Conservation (phyloP, 306 rosid species). For the Luffa acutangula region DNA sequence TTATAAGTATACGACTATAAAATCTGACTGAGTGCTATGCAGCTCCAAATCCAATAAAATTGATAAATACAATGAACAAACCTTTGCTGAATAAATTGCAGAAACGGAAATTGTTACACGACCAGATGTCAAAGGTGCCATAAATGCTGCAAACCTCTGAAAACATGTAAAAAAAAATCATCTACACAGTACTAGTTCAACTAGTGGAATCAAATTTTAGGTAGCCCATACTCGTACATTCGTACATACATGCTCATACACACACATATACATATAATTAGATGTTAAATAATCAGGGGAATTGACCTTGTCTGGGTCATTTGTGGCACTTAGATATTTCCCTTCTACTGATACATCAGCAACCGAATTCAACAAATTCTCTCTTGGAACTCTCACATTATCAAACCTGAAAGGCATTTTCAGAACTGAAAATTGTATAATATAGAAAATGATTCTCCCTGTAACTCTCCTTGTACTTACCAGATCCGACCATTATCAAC, state of each 20-base stretch:
- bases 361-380: constrained; percentile 86
- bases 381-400: constrained; percentile 71
- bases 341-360: constrained; percentile 79
- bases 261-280: neutral
- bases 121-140: constrained; percentile 81
- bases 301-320: constrained; percentile 62
- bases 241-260: neutral
- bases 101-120: constrained; percentile 57
- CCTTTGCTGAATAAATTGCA: constrained; percentile 69
- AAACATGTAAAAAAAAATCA: constrained; percentile 16
- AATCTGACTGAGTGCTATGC: neutral
- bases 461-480: constrained; percentile 22
- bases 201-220: neutral
- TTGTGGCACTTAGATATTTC: constrained; percentile 71
- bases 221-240: neutral
- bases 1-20: neutral
- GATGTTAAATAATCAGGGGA: neutral
- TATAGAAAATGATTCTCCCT: neutral
- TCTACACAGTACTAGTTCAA: neutral
- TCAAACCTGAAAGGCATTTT: constrained; percentile 52
- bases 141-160: constrained; percentile 91
- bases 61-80: neutral
- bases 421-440: neutral
- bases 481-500: constrained; percentile 96
- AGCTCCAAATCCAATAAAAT: neutral